Conservation (phyloP, 495 filamentous ascomycete genomes). For the Bryoglossum gracile region DNA sequence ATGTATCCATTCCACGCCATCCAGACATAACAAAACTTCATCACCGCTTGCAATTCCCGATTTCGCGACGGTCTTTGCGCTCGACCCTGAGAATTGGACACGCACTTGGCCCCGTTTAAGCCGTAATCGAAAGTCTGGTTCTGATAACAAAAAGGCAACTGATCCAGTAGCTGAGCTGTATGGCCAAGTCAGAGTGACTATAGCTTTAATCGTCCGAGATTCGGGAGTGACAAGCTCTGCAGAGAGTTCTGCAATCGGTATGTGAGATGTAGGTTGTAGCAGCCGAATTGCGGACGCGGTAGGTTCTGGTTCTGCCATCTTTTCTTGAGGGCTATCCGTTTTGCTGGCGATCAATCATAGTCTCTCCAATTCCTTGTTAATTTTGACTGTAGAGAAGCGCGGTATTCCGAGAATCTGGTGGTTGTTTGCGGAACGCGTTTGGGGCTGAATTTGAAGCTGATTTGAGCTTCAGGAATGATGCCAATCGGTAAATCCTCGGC, state of each 20-base stretch:
- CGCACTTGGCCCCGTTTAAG: slow-evolving; percentile 74
- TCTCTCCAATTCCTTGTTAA: neutral
- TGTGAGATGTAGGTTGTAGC: slow-evolving; percentile 25
- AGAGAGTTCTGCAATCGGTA: slow-evolving; percentile 61
- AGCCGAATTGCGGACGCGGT: slow-evolving; percentile 6
- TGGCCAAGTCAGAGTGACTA: slow-evolving; percentile 85
- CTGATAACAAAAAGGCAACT: slow-evolving; percentile 70
- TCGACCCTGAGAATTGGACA: slow-evolving; percentile 63
- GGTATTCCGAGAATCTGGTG: no score
- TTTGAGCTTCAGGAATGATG: no score
- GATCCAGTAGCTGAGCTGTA: slow-evolving; percentile 69
- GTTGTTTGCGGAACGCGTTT: neutral
- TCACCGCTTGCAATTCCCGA: slow-evolving; percentile 69
- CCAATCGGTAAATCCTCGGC: no score
- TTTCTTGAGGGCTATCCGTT: neutral
- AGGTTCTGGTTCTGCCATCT: slow-evolving; percentile 9
- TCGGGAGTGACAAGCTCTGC: slow-evolving; percentile 35
- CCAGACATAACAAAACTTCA: slow-evolving; percentile 58
- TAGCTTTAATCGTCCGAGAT: slow-evolving; percentile 45
- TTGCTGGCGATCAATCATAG: neutral
- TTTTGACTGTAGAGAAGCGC: no score
- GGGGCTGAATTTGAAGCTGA: neutral
- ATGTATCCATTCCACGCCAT: slow-evolving; percentile 52
- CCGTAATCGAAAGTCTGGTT: slow-evolving; percentile 81
- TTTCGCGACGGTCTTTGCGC: slow-evolving; percentile 61